Conservation (phyloP, 345 rosid species). For the Eucalyptus paniculata region DNA sequence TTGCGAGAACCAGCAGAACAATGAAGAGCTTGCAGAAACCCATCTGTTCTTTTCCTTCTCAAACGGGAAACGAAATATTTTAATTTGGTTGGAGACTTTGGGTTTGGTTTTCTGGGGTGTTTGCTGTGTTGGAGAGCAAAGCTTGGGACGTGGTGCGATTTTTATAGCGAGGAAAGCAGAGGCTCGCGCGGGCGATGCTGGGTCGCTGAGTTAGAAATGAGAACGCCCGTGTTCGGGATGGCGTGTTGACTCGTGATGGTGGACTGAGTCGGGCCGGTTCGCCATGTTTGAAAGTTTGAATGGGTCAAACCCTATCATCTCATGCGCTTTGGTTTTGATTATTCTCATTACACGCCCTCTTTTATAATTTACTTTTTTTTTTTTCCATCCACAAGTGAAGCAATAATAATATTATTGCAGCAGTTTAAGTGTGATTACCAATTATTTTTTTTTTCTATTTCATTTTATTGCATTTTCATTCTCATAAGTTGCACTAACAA, state of each 20-base stretch:
- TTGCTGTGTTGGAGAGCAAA: background rate
- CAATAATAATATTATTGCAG: background rate
- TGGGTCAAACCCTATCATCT: background rate
- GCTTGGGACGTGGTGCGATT: background rate
- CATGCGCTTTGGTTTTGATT: background rate
- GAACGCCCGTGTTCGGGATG: background rate
- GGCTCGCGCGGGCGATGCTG: background rate
- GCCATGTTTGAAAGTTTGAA: background rate
- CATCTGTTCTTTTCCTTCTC: background rate
- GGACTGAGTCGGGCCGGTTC: background rate
- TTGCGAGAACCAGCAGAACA: constrained; percentile 4
- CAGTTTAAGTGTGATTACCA: background rate
- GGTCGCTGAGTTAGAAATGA: background rate
- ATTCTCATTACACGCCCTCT: background rate
- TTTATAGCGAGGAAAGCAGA: background rate
- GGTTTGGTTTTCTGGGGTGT: background rate
- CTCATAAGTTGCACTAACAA: background rate
- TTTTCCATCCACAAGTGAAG: background rate
- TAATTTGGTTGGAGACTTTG: background rate
- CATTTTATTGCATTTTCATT: background rate
- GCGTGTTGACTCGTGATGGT: background rate
- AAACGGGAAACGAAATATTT: background rate
- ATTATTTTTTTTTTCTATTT: background rate
- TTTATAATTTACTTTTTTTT: background rate
- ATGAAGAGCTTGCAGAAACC: constrained; percentile 7